Evolutionary conservation across 2,329 filamentous ascomycete genomes (phyloP).

Genomic region (Magnaporthiopsis incrustans): DNA sequence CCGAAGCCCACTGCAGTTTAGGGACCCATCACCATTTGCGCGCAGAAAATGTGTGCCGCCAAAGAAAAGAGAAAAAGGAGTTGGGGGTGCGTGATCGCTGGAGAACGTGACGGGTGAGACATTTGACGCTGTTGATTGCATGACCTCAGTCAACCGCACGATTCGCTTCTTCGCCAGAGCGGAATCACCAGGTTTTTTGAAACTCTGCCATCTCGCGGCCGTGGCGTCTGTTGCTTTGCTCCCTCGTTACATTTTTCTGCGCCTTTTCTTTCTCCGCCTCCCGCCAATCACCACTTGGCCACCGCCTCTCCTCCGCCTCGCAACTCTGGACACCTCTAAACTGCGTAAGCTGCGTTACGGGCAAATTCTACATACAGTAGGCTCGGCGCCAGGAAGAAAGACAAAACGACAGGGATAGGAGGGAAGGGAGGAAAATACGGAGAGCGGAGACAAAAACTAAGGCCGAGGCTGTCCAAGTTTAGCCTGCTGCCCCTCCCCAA

Average conservation of each 20-base stretch:
- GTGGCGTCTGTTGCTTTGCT: neutral
- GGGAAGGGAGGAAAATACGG: neutral
- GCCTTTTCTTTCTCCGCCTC: too few species aligned
- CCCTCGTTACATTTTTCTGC: too few species aligned
- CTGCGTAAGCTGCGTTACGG: neutral
- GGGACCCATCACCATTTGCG: neutral
- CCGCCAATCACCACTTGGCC: neutral
- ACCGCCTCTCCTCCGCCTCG: neutral
- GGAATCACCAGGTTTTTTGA: neutral
- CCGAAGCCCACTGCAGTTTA: neutral
- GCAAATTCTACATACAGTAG: neutral
- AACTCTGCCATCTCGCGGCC: neutral
- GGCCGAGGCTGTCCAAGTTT: neutral
- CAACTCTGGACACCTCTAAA: neutral
- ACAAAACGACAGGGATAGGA: neutral
- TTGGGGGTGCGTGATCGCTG: slow-evolving; percentile 1
- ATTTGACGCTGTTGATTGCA: neutral
- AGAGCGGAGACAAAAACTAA: neutral
- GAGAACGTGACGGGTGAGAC: neutral
- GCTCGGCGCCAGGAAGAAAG: neutral
- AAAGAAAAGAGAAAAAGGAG: neutral
- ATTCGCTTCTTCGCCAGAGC: neutral
- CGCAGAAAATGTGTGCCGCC: too few species aligned
- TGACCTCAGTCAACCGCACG: neutral
- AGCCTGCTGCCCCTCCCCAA: neutral